phyloP scores from a whole-genome alignment of 2,329 filamentous ascomycete species.

The Fusarium proliferatum region DNA sequence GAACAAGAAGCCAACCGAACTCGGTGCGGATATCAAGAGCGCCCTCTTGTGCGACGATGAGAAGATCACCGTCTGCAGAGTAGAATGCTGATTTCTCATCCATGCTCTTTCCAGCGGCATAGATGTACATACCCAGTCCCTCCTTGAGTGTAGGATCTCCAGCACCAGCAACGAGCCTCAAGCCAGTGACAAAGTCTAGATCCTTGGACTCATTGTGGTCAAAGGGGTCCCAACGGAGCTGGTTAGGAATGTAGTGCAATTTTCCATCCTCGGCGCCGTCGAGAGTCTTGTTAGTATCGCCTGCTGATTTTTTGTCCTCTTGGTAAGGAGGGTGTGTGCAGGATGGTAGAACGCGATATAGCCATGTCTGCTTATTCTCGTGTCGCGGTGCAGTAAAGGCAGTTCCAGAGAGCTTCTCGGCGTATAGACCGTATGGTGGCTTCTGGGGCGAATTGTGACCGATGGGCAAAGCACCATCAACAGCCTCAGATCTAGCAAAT shows the following conservation, averaged over 20 bases:
- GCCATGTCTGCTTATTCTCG: conserved; percentile 78
- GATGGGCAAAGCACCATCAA: conserved; percentile 78
- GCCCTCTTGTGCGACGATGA: conserved; percentile 81
- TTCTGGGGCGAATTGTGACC: conserved; percentile 87
- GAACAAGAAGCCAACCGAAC: conserved; percentile 77
- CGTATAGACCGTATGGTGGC: conserved; percentile 80
- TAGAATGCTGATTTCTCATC: conserved; percentile 79
- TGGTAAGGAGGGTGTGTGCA: conserved; percentile 69
- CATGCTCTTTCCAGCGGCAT: conserved; percentile 84
- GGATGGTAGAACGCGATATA: conserved; percentile 76
- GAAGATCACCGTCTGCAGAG: conserved; percentile 82
- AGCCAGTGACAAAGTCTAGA: conserved; percentile 64
- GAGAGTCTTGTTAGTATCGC: conserved; percentile 43
- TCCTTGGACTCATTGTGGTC: conserved; percentile 70
- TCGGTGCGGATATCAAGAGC: conserved; percentile 81
- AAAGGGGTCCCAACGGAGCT: conserved; percentile 85
- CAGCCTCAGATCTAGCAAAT: conserved; percentile 74
- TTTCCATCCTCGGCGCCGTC: conserved; percentile 36
- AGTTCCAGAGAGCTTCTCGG: conserved; percentile 81
- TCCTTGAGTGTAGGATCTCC: conserved; percentile 83
- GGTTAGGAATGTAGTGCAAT: conserved; percentile 70
- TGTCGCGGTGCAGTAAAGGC: conserved; percentile 76
- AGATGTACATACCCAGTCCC: conserved; percentile 84
- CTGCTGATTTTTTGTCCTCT: conserved; percentile 52
- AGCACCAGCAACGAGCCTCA: conserved; percentile 81